Evolutionary conservation across 139 green algal genomes (phyloP), one percentile per base, ranked within the genome.

Genomic region (Micractinium sp.): DNA sequence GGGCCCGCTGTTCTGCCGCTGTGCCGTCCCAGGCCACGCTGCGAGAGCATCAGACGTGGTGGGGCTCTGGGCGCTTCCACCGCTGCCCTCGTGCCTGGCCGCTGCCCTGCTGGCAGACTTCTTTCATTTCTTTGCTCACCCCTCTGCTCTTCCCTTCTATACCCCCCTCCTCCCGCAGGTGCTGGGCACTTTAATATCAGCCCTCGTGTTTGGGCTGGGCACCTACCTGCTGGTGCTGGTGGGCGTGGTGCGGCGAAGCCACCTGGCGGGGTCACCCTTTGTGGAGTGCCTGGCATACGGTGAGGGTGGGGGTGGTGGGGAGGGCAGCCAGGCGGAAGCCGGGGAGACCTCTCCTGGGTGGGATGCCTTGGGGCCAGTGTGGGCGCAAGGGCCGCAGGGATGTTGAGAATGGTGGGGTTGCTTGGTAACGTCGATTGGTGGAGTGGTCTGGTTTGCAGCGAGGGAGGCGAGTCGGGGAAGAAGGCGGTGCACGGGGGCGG

Each of bases 201-300:
- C 90, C 18, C 61, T 96, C 18, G 91, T 94, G 12, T 94, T 97
- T 67, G 96, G 94, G 4, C 69, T 97, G n/a, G 80, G 89, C 47
- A 95, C 95, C 22, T 97, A 96, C 85, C 31, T 86, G 12, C 75
- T 95, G 36, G 90, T 94, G 23, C 75, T 90, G 56, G 15, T 96
- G 3, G 85, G 89, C 39, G 60, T 96, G 20, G 88, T 95, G 25
- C 66, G 88, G 41, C 84, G 80, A 20, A 83, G 29, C 47, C 87
- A 92, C 60, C 85, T 95, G 71, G 93, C 78, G 1, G 86, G 82
- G 2, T 85, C 90, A 22, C 93, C 93, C 27, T 86, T 95, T 25
- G 85, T 94, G 81, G 96, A 95, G 87, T 96, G 92, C 88, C 66
- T 95, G 33, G 83, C 95, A 13, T 95, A 94, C 67, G 91, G 92